A percentile compares a stretch with the other conserved stretches of the same genome.
Evolutionary conservation across 768 basidiomycete genomes (phyloP).

Genomic region (Mycena filopes): DNA sequence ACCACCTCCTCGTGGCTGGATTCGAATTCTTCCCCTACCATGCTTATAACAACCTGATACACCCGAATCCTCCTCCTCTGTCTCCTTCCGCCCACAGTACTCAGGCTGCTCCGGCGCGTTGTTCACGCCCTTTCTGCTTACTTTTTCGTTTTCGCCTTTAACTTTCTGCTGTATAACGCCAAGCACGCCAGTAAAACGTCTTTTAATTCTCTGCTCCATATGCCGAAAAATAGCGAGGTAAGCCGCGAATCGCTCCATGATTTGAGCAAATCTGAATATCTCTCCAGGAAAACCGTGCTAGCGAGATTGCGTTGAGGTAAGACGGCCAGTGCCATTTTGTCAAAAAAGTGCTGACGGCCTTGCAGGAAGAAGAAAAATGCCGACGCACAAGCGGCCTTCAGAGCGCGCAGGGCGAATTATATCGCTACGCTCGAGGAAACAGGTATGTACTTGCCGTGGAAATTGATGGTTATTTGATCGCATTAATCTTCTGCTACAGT

Average conservation of each 20-base stretch:
- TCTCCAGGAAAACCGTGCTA: too few relatives aligned
- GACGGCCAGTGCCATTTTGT: not conserved
- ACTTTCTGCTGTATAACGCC: not conserved
- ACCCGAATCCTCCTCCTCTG: slow-evolving; percentile 33
- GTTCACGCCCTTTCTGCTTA: too few relatives aligned
- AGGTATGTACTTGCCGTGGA: too few relatives aligned
- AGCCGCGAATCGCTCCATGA: not conserved
- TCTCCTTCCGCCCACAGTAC: slow-evolving; percentile 39
- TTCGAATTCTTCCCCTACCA: slow-evolving; percentile 76
- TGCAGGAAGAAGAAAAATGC: slow-evolving; percentile 87
- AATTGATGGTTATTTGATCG: too few relatives aligned
- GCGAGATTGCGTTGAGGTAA: not conserved
- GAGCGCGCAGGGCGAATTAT: slow-evolving; percentile 84
- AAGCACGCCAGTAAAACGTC: not conserved
- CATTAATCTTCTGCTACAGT: slow-evolving; percentile 52
- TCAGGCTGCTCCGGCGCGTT: too few relatives aligned
- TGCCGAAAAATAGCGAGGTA: slow-evolving; percentile 15
- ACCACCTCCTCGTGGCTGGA: slow-evolving; percentile 77
- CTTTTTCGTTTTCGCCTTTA: not conserved
- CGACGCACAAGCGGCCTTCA: slow-evolving; percentile 85
- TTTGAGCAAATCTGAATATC: not conserved
- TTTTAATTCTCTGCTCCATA: not conserved
- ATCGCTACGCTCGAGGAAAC: slow-evolving; percentile 90
- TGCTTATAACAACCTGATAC: slow-evolving; percentile 35
- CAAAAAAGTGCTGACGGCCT: not conserved